These are phyloP conservation scores for Arabis hirsuta DNA, from an alignment of 345 rosid genomes.

Conservation along the genomic window DNA sequence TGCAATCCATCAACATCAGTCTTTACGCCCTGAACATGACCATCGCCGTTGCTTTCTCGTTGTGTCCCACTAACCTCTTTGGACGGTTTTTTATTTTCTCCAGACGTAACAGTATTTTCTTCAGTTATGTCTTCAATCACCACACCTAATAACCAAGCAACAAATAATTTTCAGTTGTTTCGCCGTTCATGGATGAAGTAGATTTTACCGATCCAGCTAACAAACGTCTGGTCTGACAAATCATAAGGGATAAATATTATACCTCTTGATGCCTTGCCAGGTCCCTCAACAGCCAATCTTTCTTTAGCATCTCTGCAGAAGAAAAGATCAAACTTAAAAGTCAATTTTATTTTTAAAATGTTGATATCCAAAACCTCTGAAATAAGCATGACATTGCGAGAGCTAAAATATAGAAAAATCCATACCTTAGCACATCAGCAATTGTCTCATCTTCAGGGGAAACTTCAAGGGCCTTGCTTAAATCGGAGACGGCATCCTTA, in stretches of 20 bases:
- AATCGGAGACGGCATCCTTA: constrained; percentile 85
- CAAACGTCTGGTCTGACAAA: constrained; percentile 16
- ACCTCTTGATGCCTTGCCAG: constrained; percentile 60
- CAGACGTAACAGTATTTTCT: constrained; percentile 51
- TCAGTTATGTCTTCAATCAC: constrained; percentile 82
- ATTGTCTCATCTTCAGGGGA: constrained; percentile 91
- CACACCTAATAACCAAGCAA: constrained; percentile 51
- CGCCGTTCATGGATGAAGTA: neutral
- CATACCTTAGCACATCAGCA: constrained; percentile 76
- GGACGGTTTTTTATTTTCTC: constrained; percentile 42
- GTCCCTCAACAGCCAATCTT: constrained; percentile 59
- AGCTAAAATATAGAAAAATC: constrained; percentile 2
- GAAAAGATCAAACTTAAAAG: neutral
- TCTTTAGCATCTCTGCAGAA: constrained; percentile 61
- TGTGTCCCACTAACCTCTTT: constrained; percentile 41
- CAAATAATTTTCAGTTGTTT: constrained; percentile 12
- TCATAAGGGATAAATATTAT: constrained; percentile 26
- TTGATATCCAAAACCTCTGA: neutral
- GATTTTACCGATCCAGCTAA: constrained; percentile 5
- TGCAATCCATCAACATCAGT: constrained; percentile 57
- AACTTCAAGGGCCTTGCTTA: constrained; percentile 77
- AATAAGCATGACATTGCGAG: constrained; percentile 17
- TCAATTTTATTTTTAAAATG: neutral
- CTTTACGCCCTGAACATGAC: constrained; percentile 32
- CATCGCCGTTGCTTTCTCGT: constrained; percentile 39